Evolutionary conservation across 345 rosid species (phyloP), one percentile per base, ranked within the genome.

Genomic region (Clausena lansium): DNA sequence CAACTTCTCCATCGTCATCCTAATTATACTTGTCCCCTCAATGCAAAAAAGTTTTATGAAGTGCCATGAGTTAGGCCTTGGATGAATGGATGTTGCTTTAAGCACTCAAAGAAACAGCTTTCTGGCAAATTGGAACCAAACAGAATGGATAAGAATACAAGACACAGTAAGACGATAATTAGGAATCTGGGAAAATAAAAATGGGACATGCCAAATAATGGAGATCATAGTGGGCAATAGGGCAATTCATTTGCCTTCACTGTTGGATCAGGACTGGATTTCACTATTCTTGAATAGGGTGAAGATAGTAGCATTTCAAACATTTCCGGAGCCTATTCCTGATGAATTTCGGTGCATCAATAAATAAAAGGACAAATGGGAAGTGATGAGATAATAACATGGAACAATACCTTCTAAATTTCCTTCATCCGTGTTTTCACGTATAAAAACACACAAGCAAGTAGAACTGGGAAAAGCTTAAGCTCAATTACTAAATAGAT

Each of bases 131-230:
- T 9, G 70, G 50, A 38, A 4, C 52, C 36, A 69, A 6, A 36
- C 25, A 69, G 35, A 11, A 30, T 9, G 20, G 57, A 69, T 14
- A 47, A 15, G 36, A 45, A 69, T 27, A 69, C 24, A 69, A 45
- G 67, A 58, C 19, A 63, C 77, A 75, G 77, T 75, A 25, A 30
- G n/a, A 9, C 13, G 77, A 75, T 75, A 63, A 75, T 70, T 28
- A 30, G 30, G 77, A 63, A 75, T 47, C 55, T 75, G 30, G 33
- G 45, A 54, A 57, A 72, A 35, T 17, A 2, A 45, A 45, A 45
- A 45, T 41, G 57, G 36, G 58, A 73, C 67, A 27, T 27, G 36
- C 13, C 30, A 7, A 61, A 74, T 61, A 27, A 74, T 74, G 39
- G 59, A 74, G 59, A 33, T 3, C 22, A 25, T 39, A 11, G 13